These are phyloP conservation scores for barrel medic (Medicago truncatula) DNA, from an alignment of 306 rosid genomes.

Conservation along the genomic window DNA sequence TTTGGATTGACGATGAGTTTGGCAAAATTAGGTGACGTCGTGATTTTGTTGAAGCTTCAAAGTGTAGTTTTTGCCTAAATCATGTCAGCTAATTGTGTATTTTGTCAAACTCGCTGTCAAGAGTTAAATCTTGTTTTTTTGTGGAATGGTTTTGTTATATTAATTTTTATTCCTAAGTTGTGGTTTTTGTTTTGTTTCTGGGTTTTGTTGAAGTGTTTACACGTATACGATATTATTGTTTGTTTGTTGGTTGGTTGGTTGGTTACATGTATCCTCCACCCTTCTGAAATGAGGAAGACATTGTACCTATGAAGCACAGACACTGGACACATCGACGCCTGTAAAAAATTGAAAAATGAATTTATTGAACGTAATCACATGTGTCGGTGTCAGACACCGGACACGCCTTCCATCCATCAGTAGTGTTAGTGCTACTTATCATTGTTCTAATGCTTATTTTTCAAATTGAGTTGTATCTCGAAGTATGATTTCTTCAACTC, in stretches of 20 bases:
- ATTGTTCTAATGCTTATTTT: constrained; percentile 4
- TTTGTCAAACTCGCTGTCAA: not conserved
- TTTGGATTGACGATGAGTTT: not conserved
- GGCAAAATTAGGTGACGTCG: not conserved
- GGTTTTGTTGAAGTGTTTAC: not conserved
- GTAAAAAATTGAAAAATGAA: too few relatives aligned
- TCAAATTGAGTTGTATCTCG: not conserved
- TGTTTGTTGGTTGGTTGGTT: not conserved
- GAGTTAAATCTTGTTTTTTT: not conserved
- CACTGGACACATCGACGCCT: too few relatives aligned
- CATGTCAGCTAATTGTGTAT: not conserved
- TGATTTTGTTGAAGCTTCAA: not conserved
- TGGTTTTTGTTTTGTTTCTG: constrained; percentile 1
- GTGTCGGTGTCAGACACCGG: too few relatives aligned
- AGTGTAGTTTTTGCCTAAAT: not conserved
- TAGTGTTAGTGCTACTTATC: too few relatives aligned
- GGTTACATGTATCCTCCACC: not conserved
- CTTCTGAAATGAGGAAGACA: constrained; percentile 10
- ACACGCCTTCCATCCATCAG: too few relatives aligned
- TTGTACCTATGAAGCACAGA: not conserved
- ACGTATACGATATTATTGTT: not conserved
- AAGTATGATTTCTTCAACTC: constrained; percentile 27
- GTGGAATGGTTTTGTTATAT: constrained; percentile 3
- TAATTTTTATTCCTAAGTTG: not conserved
- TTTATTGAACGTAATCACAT: too few relatives aligned